Conservation (phyloP, 2,329 filamentous ascomycete genomes). For the Neurospora sp. region DNA sequence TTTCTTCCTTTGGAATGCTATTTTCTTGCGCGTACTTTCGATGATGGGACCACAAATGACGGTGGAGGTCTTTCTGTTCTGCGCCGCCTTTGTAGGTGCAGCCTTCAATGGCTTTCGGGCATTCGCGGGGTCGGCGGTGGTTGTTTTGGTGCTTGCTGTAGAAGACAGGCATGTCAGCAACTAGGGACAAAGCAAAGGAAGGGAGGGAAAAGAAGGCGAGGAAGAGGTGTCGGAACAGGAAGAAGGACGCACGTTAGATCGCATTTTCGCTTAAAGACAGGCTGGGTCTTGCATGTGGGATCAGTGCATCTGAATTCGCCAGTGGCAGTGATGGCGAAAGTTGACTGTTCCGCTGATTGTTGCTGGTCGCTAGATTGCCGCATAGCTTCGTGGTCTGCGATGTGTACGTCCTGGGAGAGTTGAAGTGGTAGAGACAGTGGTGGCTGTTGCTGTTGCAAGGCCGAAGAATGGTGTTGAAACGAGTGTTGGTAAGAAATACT, state of each 20-base stretch:
- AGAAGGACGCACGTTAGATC: slow-evolving; percentile 1
- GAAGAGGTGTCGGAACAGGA: no score
- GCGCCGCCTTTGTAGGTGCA: slow-evolving; percentile 1
- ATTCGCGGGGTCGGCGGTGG: slow-evolving; percentile 3
- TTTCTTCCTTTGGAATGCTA: neutral
- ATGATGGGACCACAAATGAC: slow-evolving; percentile 13
- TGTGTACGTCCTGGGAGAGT: neutral
- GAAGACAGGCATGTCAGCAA: neutral
- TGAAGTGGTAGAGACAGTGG: neutral
- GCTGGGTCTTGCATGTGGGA: neutral
- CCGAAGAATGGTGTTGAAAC: neutral
- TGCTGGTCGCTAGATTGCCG: neutral
- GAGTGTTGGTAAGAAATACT: neutral
- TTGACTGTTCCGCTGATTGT: neutral
- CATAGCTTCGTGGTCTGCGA: neutral
- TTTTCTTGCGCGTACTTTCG: neutral
- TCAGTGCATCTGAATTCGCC: neutral
- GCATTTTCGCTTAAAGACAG: slow-evolving; percentile 1
- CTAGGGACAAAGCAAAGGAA: neutral
- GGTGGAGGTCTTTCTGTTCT: slow-evolving; percentile 9
- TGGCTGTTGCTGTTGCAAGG: neutral
- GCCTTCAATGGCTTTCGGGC: neutral
- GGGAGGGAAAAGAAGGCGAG: neutral
- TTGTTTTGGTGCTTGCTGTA: slow-evolving; percentile 13
- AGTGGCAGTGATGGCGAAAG: neutral